Evolutionary conservation across 164 flowering plant species (phyloP).

Genomic region (Aristolochia fimbriata): DNA sequence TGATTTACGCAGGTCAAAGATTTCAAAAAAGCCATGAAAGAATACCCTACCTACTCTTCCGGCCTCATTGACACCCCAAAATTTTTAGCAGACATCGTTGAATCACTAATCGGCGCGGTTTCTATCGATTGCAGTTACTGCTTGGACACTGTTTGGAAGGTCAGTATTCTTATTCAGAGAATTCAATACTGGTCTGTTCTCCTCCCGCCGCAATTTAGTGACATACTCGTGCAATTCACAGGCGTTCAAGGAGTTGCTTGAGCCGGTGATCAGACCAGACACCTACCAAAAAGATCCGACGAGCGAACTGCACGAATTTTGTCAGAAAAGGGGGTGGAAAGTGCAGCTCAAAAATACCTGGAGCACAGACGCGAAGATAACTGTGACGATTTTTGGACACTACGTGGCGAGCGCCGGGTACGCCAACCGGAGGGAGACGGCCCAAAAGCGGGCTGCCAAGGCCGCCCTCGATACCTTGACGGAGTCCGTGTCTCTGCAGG

Average conservation of each 20-base stretch:
- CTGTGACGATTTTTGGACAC: conserved; percentile 26
- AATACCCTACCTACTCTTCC: conserved; percentile 43
- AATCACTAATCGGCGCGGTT: conserved; percentile 54
- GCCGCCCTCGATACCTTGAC: conserved; percentile 30
- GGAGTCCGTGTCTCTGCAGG: background rate
- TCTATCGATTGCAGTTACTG: conserved; percentile 38
- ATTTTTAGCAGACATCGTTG: conserved; percentile 55
- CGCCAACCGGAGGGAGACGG: conserved; percentile 30
- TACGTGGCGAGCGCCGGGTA: conserved; percentile 31
- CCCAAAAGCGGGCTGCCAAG: conserved; percentile 51
- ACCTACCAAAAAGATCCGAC: conserved; percentile 34
- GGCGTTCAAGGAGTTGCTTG: conserved; percentile 26
- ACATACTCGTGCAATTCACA: too few species aligned
- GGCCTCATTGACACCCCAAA: conserved; percentile 54
- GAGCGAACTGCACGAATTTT: conserved; percentile 30
- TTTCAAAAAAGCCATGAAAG: conserved; percentile 26
- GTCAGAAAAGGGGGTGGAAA: conserved; percentile 40
- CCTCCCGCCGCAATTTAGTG: too few species aligned
- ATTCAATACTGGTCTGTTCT: too few species aligned
- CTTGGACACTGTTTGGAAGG: conserved; percentile 54
- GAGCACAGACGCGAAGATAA: conserved; percentile 9
- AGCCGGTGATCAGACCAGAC: conserved; percentile 36
- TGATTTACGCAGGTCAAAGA: conserved; percentile 35
- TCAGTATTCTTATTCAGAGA: too few species aligned
- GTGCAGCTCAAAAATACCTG: conserved; percentile 22